Conservation (phyloP, 345 rosid species). For the Populus nigra region DNA sequence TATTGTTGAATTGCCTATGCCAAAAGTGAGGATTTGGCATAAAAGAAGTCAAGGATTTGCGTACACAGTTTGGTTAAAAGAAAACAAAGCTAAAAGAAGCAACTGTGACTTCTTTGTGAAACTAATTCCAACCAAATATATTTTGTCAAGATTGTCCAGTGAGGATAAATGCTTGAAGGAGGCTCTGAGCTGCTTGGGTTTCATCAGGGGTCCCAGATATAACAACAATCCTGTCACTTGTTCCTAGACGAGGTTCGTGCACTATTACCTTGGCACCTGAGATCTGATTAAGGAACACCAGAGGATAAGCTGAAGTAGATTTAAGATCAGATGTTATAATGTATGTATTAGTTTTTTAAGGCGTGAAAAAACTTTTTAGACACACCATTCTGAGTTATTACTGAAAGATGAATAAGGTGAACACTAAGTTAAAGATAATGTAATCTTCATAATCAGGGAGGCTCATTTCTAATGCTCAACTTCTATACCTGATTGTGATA, state of each 20-base stretch:
- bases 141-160: conserved; percentile 42
- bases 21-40: not conserved
- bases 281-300: conserved; percentile 57
- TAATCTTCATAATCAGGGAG: not conserved
- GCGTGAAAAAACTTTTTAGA: not conserved
- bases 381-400: not conserved
- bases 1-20: conserved; percentile 1
- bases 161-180: conserved; percentile 90
- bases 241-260: conserved; percentile 72
- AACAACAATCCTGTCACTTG: conserved; percentile 75
- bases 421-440: not conserved
- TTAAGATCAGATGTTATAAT: conserved; percentile 6
- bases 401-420: not conserved
- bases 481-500: not conserved
- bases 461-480: not conserved
- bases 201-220: conserved; percentile 95
- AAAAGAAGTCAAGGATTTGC: not conserved
- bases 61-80: conserved; percentile 2
- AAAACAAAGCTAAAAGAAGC: not conserved
- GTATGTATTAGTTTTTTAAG: conserved; percentile 10
- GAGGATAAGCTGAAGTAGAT: conserved; percentile 27
- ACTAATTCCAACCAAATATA: not conserved
- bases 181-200: conserved; percentile 95
- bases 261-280: conserved; percentile 93
- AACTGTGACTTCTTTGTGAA: conserved; percentile 4